A percentile compares a stretch with the other conserved stretches of the same genome.
Conservation (phyloP, 106 monocot species). For the Posidonia australis region DNA sequence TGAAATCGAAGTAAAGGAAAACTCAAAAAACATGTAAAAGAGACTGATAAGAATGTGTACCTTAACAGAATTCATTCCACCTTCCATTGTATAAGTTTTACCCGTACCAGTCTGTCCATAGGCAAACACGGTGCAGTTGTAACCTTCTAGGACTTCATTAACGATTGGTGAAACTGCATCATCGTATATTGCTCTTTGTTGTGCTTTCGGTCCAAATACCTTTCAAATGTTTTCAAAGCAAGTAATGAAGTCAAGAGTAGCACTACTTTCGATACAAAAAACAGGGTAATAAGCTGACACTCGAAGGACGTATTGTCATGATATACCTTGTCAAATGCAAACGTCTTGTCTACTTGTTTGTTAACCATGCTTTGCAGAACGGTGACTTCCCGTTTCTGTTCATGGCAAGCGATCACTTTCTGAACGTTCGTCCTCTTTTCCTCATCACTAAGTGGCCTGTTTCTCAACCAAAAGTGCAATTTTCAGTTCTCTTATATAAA, state of each 20-base stretch:
- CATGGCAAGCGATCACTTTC: slow-evolving; percentile 47
- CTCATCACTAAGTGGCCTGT: slow-evolving; percentile 60
- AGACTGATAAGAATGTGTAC: slow-evolving; percentile 10
- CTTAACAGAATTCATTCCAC: slow-evolving; percentile 35
- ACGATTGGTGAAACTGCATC: slow-evolving; percentile 50
- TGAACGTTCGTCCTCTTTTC: slow-evolving; percentile 40
- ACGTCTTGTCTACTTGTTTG: slow-evolving; percentile 55
- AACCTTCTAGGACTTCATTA: slow-evolving; percentile 59
- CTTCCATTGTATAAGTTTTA: slow-evolving; percentile 81
- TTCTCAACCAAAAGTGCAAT: slow-evolving; percentile 4
- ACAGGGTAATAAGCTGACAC: not conserved
- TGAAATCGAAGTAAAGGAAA: not conserved
- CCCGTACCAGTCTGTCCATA: slow-evolving; percentile 81
- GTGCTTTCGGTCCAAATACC: slow-evolving; percentile 67
- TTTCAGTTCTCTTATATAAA: not conserved
- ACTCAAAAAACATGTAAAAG: not conserved
- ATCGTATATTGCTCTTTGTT: slow-evolving; percentile 55
- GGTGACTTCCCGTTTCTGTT: slow-evolving; percentile 44
- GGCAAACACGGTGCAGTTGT: slow-evolving; percentile 76
- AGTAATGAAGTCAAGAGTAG: not conserved
- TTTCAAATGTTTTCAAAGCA: slow-evolving; percentile 1
- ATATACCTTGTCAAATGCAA: slow-evolving; percentile 65
- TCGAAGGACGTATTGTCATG: not conserved
- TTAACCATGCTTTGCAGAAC: slow-evolving; percentile 23
- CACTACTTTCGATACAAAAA: not conserved